Evolutionary conservation across 345 rosid genomes (phyloP), one percentile per base, ranked within the genome.

Genomic region (Salix arbutifolia): DNA sequence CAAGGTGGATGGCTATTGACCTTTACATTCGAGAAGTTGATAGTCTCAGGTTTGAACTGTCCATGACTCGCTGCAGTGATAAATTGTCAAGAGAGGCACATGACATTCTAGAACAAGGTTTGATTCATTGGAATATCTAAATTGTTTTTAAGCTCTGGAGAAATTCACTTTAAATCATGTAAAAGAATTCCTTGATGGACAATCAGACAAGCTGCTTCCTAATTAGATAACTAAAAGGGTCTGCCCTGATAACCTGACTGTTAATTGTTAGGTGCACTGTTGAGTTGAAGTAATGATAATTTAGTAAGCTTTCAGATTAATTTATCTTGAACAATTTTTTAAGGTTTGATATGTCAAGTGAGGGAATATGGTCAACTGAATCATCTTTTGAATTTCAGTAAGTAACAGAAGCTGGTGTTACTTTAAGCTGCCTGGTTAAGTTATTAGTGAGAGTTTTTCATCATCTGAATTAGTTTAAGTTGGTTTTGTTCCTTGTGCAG

Each of bases 1-100:
- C 99, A 67, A 91, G 99, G 78, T 95, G 99, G 99, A 93, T 95
- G 99, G 91, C 98, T 71, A 85, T 91, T 62, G 99, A 95, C 88
- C 85, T 95, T 62, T 93, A 93, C 83, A 89, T 90, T 71, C 84
- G 97, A 76, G 99, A 93, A 84, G 86, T 91, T 77, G 99, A 93
- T 83, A 90, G 92, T 81, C 91, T 95, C 71, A 90, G 97, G 85
- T 95, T 95, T 79, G 99, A 95, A 84, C 86, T 95, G 37, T 93
- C 99, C 68, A 91, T 91, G 89, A 87, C 74, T 70, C 84, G 85
- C 65, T 95, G 99, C 85, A 90, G 88, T 72, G 92, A 89, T 44
- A 84, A 76, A 48, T 70, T 95, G 74, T 88, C 85, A 77, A 87
- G 86, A 83, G 77, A 89, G 78, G 98, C 99, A 21, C 91, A 90